Evolutionary conservation across 2,329 filamentous ascomycete species (phyloP), one percentile per base, ranked within the genome.

Genomic region (Fusarium sp.): DNA sequence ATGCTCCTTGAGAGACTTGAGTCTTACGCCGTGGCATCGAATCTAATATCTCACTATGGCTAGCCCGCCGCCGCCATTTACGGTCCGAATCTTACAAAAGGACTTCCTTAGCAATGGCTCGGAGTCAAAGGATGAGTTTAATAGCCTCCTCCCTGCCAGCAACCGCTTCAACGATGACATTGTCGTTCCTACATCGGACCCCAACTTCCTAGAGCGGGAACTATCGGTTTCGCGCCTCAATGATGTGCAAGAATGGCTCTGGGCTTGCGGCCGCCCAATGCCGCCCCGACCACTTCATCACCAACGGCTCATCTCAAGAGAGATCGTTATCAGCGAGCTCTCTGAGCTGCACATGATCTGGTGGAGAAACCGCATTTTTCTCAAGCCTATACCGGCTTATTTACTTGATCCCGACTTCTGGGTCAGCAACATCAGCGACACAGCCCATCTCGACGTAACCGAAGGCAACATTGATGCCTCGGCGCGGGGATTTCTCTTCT

Each of bases 331-430:
- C 54, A 82, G 81, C 24, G 83, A 85, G 57, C 78, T 77, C 20
- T 73, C 82, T 15, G 80, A 83, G 31, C 75, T 84, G 30, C 83
- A 84, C 54, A 79, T 84, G 47, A 73, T 85, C 35, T 85, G 82
- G 83, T 77, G 79, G 51, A 78, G 78, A 24, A 78, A 79, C 16
- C 78, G 80, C 45, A 83, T 85, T 26, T 77, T 76, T 45, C 50
- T 85, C 16, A 85, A 85, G 63, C 83, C 83, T 1, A 65, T 84
- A 3, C 85, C 85, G 1, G 62, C 75, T 4, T 86, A 80, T 53
- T 77, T 86, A 1, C 76, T 85, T 0, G 78, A 78, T 33, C 76
- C 78, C 16, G 61, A 73, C 20, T 81, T 85, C 71, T 83, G 83
- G 84, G 64, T 74, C 16, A 64, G 54, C 48, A 68, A 80, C 18